Percentiles rank a stretch among this genome's conserved stretches.
phyloP scores from a whole-genome alignment of 2,329 filamentous ascomycete genomes.

The Pseudogymnoascus sp. region DNA sequence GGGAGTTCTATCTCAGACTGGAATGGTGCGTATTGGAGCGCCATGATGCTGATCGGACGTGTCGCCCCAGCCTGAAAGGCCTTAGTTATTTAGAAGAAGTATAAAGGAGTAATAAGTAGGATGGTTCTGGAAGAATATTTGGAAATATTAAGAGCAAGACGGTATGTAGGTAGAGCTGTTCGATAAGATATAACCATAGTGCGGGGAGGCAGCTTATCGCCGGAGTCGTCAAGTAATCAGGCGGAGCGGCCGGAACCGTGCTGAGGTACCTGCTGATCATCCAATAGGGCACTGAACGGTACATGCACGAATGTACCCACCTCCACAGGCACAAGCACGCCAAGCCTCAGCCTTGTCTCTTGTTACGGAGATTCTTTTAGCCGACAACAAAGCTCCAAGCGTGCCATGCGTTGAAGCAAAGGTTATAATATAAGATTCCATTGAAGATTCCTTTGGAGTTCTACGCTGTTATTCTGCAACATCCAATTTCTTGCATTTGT shows the following conservation, averaged over 20 bases:
- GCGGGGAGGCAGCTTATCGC: conserved; percentile 8
- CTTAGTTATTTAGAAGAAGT: background rate
- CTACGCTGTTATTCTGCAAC: background rate
- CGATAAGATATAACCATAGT: background rate
- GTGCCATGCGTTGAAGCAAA: background rate
- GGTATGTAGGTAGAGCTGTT: background rate
- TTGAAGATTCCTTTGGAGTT: background rate
- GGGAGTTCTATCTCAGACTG: conserved; percentile 89
- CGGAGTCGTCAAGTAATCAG: conserved; percentile 7
- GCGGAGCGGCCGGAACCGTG: conserved; percentile 5
- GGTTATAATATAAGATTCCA: background rate
- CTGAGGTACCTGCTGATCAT: conserved; percentile 4
- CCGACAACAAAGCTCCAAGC: conserved; percentile 1
- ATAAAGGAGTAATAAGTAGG: background rate
- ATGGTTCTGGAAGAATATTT: background rate
- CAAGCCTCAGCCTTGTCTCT: conserved; percentile 5
- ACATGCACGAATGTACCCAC: background rate
- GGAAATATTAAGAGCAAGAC: background rate
- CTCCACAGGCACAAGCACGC: conserved; percentile 2
- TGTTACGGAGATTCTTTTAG: background rate
- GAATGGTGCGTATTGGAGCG: conserved; percentile 77
- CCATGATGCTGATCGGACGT: conserved; percentile 18
- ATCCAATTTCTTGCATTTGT: background rate
- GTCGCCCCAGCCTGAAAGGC: conserved; percentile 2
- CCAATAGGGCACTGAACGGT: background rate